Evolutionary conservation across 768 basidiomycete genomes (phyloP).

Genomic region (Amanita exitialis): DNA sequence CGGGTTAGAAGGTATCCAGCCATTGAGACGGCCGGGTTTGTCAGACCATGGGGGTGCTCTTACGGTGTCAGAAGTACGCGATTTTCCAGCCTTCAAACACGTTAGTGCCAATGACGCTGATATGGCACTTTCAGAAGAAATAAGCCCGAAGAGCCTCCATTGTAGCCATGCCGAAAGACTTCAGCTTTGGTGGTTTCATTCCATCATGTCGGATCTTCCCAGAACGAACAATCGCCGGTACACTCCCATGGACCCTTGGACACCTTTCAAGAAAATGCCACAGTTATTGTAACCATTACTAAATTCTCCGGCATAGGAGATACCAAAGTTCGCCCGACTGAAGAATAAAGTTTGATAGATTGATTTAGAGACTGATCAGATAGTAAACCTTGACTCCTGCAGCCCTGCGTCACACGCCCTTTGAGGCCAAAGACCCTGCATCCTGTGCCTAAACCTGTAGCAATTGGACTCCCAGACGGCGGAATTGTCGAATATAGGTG

Average conservation of each 20-base stretch:
- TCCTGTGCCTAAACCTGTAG: slow-evolving; percentile 18
- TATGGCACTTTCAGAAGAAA: slow-evolving; percentile 31
- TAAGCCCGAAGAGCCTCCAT: slow-evolving; percentile 29
- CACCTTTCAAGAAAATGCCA: slow-evolving; percentile 24
- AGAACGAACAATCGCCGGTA: slow-evolving; percentile 22
- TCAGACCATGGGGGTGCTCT: slow-evolving; percentile 44
- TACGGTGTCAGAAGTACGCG: slow-evolving; percentile 21
- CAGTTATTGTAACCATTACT: slow-evolving; percentile 59
- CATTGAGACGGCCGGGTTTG: slow-evolving; percentile 27
- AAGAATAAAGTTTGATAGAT: neutral
- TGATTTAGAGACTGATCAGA: neutral
- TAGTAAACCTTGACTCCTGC: slow-evolving; percentile 36
- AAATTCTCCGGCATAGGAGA: slow-evolving; percentile 72
- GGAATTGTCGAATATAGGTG: slow-evolving; percentile 53
- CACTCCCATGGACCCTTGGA: slow-evolving; percentile 8
- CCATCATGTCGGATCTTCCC: slow-evolving; percentile 51
- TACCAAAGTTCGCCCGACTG: slow-evolving; percentile 44
- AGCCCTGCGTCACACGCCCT: no score
- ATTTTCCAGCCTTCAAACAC: slow-evolving; percentile 22
- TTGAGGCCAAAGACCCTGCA: slow-evolving; percentile 37
- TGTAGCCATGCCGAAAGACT: slow-evolving; percentile 41
- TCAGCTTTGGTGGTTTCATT: slow-evolving; percentile 23
- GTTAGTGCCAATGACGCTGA: neutral
- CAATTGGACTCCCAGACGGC: slow-evolving; percentile 21
- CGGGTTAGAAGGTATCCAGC: slow-evolving; percentile 44